Percentiles rank a stretch among this genome's conserved stretches.
phyloP scores from a whole-genome alignment of 1,139 yeast genomes.

The Pichia sp. region DNA sequence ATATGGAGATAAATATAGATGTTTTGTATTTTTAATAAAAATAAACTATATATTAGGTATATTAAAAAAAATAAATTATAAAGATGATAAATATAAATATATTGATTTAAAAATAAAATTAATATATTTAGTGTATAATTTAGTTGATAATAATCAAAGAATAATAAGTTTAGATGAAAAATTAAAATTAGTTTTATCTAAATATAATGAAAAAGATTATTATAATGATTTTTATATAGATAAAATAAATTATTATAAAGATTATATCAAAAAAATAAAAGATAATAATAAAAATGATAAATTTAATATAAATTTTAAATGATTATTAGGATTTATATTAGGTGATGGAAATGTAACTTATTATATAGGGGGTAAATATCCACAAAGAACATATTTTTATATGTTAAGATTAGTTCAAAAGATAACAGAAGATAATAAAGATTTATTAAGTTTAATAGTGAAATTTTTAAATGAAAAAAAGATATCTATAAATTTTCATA shows the following conservation, averaged over 20 bases:
- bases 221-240: conserved; percentile 1
- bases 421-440: conserved; percentile 2
- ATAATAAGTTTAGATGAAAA: conserved; percentile 1
- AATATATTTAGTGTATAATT: conserved; percentile 2
- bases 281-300: background rate
- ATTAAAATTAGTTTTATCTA: conserved; percentile 4
- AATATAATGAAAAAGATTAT: conserved; percentile 1
- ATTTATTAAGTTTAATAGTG: conserved; percentile 1
- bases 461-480: background rate
- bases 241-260: background rate
- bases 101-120: conserved; percentile 2
- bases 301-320: conserved; percentile 3
- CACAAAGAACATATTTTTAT: background rate
- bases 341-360: conserved; percentile 1
- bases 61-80: conserved; percentile 2
- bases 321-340: conserved; percentile 4
- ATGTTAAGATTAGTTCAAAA: conserved; percentile 3
- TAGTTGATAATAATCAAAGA: conserved; percentile 5
- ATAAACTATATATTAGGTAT: conserved; percentile 3
- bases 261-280: background rate
- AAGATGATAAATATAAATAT: conserved; percentile 1
- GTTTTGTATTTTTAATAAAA: conserved; percentile 2
- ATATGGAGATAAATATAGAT: conserved; percentile 4
- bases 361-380: conserved; percentile 1
- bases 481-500: background rate